Evolutionary conservation across 768 basidiomycete species (phyloP), one percentile per base, ranked within the genome.

Genomic region (Russula sp.): DNA sequence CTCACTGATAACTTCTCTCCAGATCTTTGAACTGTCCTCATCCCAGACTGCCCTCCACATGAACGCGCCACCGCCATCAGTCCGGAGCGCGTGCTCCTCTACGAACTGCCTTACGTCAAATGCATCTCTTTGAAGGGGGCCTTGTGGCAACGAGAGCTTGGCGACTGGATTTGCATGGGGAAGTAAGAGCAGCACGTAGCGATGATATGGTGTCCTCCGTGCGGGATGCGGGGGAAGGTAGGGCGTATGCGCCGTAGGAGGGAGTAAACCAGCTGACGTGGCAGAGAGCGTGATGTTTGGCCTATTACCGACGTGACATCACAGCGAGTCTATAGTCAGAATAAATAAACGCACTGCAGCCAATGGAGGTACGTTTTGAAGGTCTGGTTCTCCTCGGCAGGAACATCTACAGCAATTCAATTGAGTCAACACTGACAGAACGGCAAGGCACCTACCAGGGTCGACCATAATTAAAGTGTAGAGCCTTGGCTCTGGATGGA

Each of bases 171-270:
- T 75, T 37, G 82, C 78, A 68, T 96, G 93, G 10, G 84, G 86
- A 52, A 95, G 79, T 34, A 96, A 77, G 34, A 96, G 77, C 49
- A 88, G 68, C 9, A 85, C 82, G 73, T 96, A 97, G 65, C 96
- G 92, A 75, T 99, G 96, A 75, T 91, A 94, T 0, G 85, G 84
- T 11, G 94, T 88, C 55, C 94, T 94, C 42, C 82, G 82, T 71
- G 93, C 89, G 3, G 96, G 96, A 68, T 97, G 94, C 4, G 95
- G 97, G 6, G 96, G 90, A 66, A 95, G 78, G 73, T 95, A 98
- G 31, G 77, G 75, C 6, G 88, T 89, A 72, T 90, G 88, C 1
- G 78, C 73, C 65, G 80, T 70, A 42, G 78, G 70, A 56, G 84
- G 73, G 52, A 77, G 77, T 13, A 67, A 70, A 59, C 68, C 76